phyloP scores from a whole-genome alignment of 2,329 filamentous ascomycete species.

The Fusarium udum region DNA sequence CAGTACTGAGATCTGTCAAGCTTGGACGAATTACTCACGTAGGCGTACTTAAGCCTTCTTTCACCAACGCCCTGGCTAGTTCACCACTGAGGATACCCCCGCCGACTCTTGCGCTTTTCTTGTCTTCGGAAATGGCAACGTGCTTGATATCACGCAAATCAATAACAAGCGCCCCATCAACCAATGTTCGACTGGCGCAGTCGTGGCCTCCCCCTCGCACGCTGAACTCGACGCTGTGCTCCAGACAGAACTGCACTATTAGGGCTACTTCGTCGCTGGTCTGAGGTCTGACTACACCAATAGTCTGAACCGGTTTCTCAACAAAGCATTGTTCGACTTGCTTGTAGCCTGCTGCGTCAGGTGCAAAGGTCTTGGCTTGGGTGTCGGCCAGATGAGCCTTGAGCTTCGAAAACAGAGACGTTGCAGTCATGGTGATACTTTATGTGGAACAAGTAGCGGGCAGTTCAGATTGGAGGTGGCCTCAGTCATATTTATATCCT shows the following conservation, averaged over 20 bases:
- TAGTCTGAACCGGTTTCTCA: neutral
- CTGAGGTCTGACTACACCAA: neutral
- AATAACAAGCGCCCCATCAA: neutral
- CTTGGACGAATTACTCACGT: neutral
- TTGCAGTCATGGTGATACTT: neutral
- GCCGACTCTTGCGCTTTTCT: neutral
- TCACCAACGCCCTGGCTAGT: neutral
- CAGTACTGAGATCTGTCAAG: rapidly evolving
- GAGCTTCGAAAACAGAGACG: neutral
- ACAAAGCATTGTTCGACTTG: neutral
- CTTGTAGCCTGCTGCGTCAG: slow-evolving; percentile 29
- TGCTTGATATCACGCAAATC: slow-evolving; percentile 30
- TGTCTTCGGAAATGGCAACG: neutral
- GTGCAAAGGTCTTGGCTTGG: rapidly evolving
- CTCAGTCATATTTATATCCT: neutral
- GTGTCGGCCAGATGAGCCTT: neutral
- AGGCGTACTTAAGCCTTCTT: neutral
- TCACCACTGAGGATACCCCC: neutral
- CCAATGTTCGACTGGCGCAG: slow-evolving; percentile 2
- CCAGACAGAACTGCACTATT: neutral
- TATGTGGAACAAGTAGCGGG: too few relatives aligned
- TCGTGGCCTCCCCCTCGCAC: slow-evolving; percentile 18
- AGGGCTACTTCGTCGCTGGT: neutral
- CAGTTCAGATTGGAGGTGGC: neutral
- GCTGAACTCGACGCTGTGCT: neutral